These are phyloP conservation scores for Gloeostereum incarnatum DNA, from an alignment of 768 basidiomycete genomes.

Conservation along the genomic window DNA sequence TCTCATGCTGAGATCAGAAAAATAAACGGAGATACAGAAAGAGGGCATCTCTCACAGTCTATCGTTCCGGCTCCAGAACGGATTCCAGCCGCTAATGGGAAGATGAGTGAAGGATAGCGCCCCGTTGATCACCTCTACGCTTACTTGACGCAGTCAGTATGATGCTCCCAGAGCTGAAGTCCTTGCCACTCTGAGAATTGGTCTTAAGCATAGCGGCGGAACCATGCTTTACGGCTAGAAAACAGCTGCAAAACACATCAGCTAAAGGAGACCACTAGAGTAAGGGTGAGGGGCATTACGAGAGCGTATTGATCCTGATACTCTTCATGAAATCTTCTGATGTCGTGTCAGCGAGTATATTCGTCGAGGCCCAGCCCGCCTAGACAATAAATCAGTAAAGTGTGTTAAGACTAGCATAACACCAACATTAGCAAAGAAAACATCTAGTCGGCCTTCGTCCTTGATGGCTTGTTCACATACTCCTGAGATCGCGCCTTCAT, in stretches of 20 bases:
- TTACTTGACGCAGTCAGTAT: conserved; percentile 79
- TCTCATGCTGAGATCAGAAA: conserved; percentile 9
- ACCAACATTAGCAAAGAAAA: conserved; percentile 91
- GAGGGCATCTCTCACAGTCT: conserved; percentile 50
- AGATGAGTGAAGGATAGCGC: background rate
- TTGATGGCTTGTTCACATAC: conserved; percentile 65
- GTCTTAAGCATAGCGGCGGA: conserved; percentile 72
- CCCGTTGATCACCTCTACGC: conserved; percentile 12
- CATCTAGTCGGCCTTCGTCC: conserved; percentile 82
- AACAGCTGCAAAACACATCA: conserved; percentile 48
- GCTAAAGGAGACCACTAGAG: background rate
- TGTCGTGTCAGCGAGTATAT: conserved; percentile 41
- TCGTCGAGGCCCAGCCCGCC: conserved; percentile 55
- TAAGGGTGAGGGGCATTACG: conserved; percentile 22
- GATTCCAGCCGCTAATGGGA: conserved; percentile 60
- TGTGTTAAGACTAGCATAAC: background rate
- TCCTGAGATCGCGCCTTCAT: conserved; percentile 55
- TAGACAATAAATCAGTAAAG: conserved; percentile 15
- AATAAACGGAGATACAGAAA: conserved; percentile 4
- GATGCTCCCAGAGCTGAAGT: conserved; percentile 67
- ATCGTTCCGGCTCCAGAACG: conserved; percentile 74
- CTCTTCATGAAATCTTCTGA: conserved; percentile 63
- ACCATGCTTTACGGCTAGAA: conserved; percentile 82
- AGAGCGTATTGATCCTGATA: conserved; percentile 67
- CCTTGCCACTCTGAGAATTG: conserved; percentile 62